These are phyloP conservation scores for Spongispora temasekensis DNA, from an alignment of 1,284 basidiomycete species.

Conservation along the genomic window DNA sequence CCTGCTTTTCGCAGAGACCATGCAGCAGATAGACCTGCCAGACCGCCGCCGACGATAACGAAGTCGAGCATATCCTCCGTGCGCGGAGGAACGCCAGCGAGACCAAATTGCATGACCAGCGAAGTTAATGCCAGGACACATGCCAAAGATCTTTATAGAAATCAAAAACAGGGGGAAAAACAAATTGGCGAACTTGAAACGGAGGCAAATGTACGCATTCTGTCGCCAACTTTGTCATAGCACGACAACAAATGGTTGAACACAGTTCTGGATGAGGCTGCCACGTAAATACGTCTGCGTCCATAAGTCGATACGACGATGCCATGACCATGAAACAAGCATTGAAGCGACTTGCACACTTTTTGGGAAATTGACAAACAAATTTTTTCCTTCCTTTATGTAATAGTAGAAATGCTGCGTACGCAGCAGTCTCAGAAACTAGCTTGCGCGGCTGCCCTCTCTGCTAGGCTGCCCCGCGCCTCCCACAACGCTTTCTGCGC, in stretches of 20 bases:
- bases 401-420: neutral
- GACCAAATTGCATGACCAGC: neutral
- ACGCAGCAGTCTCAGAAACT: conserved; percentile 45
- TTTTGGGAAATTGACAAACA: too few species aligned
- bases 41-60: conserved; percentile 43
- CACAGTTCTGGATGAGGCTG: too few species aligned
- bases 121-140: neutral
- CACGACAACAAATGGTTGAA: too few species aligned
- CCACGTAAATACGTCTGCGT: too few species aligned
- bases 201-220: too few species aligned
- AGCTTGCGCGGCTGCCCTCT: conserved; percentile 69
- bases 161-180: neutral
- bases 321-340: too few species aligned
- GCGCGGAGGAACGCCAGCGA: conserved; percentile 15
- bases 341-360: too few species aligned
- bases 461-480: conserved; percentile 72
- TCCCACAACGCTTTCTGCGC: conserved; percentile 57
- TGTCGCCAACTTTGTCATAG: too few species aligned
- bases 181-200: too few species aligned
- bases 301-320: too few species aligned
- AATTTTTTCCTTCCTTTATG: too few species aligned
- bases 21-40: conserved; percentile 44
- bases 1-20: conserved; percentile 45
- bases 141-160: neutral
- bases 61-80: conserved; percentile 33